Evolutionary conservation across 768 basidiomycete genomes (phyloP).

Genomic region (Cyclocybe aegerita): DNA sequence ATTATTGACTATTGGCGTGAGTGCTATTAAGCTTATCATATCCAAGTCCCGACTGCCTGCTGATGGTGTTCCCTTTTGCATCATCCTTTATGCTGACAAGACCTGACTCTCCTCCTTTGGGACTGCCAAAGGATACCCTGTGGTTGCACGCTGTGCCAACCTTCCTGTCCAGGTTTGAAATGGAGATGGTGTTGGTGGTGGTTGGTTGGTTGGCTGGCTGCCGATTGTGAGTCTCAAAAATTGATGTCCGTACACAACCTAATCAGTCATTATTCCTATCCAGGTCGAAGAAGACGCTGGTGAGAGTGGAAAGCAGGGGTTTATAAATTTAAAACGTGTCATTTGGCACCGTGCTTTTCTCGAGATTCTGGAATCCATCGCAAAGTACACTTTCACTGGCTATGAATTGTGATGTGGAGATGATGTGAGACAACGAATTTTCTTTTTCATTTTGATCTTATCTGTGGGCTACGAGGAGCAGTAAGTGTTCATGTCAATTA

Average conservation of each 20-base stretch:
- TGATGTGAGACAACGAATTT: conserved; percentile 20
- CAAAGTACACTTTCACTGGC: conserved; percentile 18
- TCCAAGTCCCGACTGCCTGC: conserved; percentile 17
- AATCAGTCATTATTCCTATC: not conserved
- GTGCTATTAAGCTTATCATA: conserved; percentile 1
- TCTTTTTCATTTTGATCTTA: conserved; percentile 31
- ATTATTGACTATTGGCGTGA: not conserved
- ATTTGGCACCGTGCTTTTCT: conserved; percentile 36
- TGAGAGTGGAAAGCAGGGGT: conserved; percentile 27
- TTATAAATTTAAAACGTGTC: conserved; percentile 28
- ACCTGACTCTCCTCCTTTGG: conserved; percentile 37
- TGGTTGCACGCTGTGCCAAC: conserved; percentile 31
- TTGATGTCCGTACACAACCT: not conserved
- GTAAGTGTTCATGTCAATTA: conserved; percentile 21
- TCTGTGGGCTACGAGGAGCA: conserved; percentile 43
- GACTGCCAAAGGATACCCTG: conserved; percentile 35
- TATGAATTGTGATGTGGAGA: conserved; percentile 24
- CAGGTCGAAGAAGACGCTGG: conserved; percentile 31
- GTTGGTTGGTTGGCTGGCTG: conserved; percentile 35
- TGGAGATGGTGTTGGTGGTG: conserved; percentile 30
- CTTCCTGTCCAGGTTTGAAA: conserved; percentile 32
- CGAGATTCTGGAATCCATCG: conserved; percentile 25
- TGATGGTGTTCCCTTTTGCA: conserved; percentile 24
- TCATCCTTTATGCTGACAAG: conserved; percentile 43
- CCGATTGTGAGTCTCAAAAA: conserved; percentile 29